Conservation (phyloP, 495 filamentous ascomycete species). For the Xylaria cubensis region DNA sequence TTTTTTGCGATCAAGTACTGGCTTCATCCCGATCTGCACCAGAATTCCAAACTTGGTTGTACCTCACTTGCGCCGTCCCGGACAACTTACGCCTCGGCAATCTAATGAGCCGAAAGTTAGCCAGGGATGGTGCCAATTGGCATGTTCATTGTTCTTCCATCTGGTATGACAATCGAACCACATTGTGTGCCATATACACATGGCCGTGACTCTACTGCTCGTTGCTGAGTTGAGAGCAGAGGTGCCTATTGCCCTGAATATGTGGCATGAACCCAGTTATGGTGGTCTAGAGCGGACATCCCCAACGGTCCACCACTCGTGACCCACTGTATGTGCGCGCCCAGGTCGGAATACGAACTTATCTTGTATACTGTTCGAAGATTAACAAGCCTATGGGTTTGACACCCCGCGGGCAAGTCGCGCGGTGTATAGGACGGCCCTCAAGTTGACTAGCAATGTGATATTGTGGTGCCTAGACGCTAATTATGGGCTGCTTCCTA, state of each 20-base stretch:
- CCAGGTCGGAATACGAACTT: slow-evolving; percentile 39
- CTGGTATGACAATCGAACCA: slow-evolving; percentile 20
- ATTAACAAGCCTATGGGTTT: slow-evolving; percentile 18
- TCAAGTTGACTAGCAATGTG: slow-evolving; percentile 1
- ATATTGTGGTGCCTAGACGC: slow-evolving; percentile 9
- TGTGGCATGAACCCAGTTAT: slow-evolving; percentile 34
- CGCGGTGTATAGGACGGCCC: neutral
- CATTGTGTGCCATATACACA: slow-evolving; percentile 20
- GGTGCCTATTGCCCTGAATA: slow-evolving; percentile 2
- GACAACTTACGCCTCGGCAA: slow-evolving; percentile 19
- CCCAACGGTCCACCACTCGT: slow-evolving; percentile 39
- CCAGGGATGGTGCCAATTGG: slow-evolving; percentile 22
- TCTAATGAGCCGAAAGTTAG: slow-evolving; percentile 6
- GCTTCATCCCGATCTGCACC: neutral
- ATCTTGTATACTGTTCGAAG: slow-evolving; percentile 14
- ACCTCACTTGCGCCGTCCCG: slow-evolving; percentile 6
- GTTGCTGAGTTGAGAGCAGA: slow-evolving; percentile 28
- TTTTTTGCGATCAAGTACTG: slow-evolving; percentile 19
- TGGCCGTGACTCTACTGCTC: slow-evolving; percentile 4
- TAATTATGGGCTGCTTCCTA: slow-evolving; percentile 2
- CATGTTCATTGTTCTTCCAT: slow-evolving; percentile 4
- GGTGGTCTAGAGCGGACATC: slow-evolving; percentile 43
- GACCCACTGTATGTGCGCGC: slow-evolving; percentile 36
- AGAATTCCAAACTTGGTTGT: slow-evolving; percentile 10
- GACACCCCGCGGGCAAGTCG: neutral